Conservation (phyloP, 257 asterid genomes). For the Galeopsis tetrahit region DNA sequence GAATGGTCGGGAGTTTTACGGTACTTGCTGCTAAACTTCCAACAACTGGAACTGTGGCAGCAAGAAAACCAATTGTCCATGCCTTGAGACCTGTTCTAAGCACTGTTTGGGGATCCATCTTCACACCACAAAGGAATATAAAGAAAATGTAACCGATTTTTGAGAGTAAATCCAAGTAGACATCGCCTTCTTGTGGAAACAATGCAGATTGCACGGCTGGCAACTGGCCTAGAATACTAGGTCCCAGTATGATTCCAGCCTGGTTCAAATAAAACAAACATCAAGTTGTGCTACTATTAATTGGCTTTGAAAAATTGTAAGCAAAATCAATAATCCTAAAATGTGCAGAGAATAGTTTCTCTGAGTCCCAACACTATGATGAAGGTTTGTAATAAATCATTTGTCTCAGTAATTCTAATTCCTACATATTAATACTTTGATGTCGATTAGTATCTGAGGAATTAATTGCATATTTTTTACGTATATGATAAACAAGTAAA, state of each 20-base stretch:
- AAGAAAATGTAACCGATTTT: conserved; percentile 82
- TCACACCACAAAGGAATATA: conserved; percentile 83
- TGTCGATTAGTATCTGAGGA: background rate
- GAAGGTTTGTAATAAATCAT: background rate
- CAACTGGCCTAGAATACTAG: conserved; percentile 59
- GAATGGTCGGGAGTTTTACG: background rate
- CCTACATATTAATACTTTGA: background rate
- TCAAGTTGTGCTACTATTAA: background rate
- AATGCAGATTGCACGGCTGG: conserved; percentile 22
- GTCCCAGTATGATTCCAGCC: conserved; percentile 91
- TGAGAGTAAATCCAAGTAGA: conserved; percentile 64
- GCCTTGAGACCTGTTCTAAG: conserved; percentile 70
- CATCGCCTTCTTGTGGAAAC: conserved; percentile 69
- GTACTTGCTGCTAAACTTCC: conserved; percentile 33
- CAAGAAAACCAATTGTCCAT: conserved; percentile 73
- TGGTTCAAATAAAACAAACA: conserved; percentile 35
- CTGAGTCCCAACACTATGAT: background rate
- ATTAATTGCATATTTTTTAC: conserved; percentile 1
- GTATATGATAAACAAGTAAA: background rate
- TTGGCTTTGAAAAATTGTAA: background rate
- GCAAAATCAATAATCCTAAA: no score
- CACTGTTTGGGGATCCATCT: conserved; percentile 81
- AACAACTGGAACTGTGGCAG: conserved; percentile 47
- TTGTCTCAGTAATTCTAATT: background rate
- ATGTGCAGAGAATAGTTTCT: background rate